Conservation (phyloP, 2,329 filamentous ascomycete species). For the Colletotrichum lupini region DNA sequence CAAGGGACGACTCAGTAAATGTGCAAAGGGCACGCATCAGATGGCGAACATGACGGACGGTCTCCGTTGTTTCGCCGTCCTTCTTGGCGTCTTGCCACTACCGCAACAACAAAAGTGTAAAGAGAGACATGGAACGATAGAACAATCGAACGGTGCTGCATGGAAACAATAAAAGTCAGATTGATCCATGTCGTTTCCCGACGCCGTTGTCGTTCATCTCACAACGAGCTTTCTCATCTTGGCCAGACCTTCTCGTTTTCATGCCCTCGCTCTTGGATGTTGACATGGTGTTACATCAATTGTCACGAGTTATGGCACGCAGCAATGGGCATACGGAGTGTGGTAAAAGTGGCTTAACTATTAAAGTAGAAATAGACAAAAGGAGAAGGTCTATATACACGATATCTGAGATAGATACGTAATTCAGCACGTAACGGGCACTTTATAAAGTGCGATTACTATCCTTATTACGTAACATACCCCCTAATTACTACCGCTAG, state of each 20-base stretch:
- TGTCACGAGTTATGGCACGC: too few species aligned
- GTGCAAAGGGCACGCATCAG: constrained; percentile 8
- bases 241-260: neutral
- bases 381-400: too few species aligned
- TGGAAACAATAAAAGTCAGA: neutral
- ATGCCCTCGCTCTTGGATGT: constrained; percentile 1
- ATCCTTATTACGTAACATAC: too few species aligned
- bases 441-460: too few species aligned
- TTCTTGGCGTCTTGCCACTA: neutral
- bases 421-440: too few species aligned
- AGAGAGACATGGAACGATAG: neutral
- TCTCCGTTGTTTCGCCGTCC: neutral
- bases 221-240: neutral
- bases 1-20: neutral
- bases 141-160: neutral
- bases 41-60: neutral
- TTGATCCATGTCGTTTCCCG: neutral
- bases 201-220: constrained; percentile 10
- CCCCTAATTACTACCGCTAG: too few species aligned
- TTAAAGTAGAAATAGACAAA: too few species aligned
- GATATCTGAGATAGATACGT: too few species aligned
- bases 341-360: too few species aligned
- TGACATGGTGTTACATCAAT: neutral
- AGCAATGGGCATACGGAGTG: too few species aligned
- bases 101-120: constrained; percentile 3